Percentiles rank a stretch among this genome's conserved stretches.
These are phyloP conservation scores for Coemansia sp. DNA, from an alignment of 192 early-diverging fungal species.

Conservation along the genomic window DNA sequence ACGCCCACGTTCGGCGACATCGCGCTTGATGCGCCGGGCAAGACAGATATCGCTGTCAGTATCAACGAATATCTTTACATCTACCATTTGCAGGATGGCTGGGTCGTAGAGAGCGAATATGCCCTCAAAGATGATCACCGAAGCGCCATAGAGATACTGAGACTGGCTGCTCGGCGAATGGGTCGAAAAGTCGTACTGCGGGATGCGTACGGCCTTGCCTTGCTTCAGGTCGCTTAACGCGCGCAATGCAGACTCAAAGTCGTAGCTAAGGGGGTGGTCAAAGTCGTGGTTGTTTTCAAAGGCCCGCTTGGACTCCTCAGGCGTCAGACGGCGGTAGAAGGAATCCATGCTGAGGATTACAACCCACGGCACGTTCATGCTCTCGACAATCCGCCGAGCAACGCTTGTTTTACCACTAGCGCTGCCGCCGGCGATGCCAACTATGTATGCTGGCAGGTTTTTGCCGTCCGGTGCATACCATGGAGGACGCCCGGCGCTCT, in stretches of 20 bases:
- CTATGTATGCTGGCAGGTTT: constrained; percentile 64
- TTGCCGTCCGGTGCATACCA: constrained; percentile 60
- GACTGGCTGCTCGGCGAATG: constrained; percentile 71
- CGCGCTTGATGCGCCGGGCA: constrained; percentile 83
- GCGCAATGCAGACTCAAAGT: constrained; percentile 73
- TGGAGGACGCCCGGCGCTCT: constrained; percentile 47
- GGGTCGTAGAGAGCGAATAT: constrained; percentile 95
- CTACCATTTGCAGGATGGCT: constrained; percentile 77
- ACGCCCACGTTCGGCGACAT: constrained; percentile 87
- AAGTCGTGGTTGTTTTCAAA: constrained; percentile 81
- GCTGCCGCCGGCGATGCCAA: constrained; percentile 80
- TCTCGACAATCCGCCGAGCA: constrained; percentile 69
- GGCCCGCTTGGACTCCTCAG: constrained; percentile 68
- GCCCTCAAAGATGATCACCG: constrained; percentile 96
- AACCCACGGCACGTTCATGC: constrained; percentile 80
- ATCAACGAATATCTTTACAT: constrained; percentile 91
- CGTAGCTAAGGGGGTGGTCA: constrained; percentile 91
- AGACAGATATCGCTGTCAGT: constrained; percentile 93
- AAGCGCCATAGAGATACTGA: constrained; percentile 86
- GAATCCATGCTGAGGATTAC: constrained; percentile 95
- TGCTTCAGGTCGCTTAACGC: constrained; percentile 75
- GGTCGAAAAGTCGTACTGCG: constrained; percentile 89
- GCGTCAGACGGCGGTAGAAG: constrained; percentile 85
- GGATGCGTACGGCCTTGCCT: constrained; percentile 77
- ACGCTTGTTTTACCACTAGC: constrained; percentile 86